Evolutionary conservation across 345 rosid genomes (phyloP).

Genomic region (Syzygium jambos): DNA sequence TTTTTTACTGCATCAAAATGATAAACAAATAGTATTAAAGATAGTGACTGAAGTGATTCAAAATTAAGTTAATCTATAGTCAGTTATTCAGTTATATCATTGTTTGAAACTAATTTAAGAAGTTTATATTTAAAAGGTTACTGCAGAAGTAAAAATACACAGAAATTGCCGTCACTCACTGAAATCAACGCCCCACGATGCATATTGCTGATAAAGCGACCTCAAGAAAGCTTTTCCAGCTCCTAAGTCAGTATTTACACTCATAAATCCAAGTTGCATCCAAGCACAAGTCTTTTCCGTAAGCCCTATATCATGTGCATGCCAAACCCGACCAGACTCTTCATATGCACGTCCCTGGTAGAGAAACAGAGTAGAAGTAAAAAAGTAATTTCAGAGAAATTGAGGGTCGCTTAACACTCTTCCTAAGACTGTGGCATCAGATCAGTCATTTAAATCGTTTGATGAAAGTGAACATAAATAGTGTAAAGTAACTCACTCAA

Average conservation of each 20-base stretch:
- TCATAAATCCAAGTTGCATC: conserved; percentile 83
- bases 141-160: background rate
- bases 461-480: background rate
- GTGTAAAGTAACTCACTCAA: background rate
- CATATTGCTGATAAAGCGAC: conserved; percentile 79
- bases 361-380: background rate
- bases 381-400: background rate
- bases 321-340: conserved; percentile 58
- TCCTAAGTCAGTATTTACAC: conserved; percentile 55
- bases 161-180: conserved; percentile 22
- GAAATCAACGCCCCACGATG: conserved; percentile 91
- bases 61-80: background rate
- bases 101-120: background rate
- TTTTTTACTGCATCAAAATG: conserved; percentile 53
- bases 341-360: conserved; percentile 52
- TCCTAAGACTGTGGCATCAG: background rate
- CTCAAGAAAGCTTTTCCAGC: conserved; percentile 85
- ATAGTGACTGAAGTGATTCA: background rate
- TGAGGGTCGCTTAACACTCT: background rate
- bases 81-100: background rate
- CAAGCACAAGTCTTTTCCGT: conserved; percentile 77
- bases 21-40: background rate
- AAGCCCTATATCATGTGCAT: conserved; percentile 67
- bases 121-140: background rate
- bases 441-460: background rate